A percentile compares a stretch with the other conserved stretches of the same genome.
These are phyloP conservation scores for Xylaria cubensis DNA, from an alignment of 495 filamentous ascomycete genomes.

Conservation along the genomic window DNA sequence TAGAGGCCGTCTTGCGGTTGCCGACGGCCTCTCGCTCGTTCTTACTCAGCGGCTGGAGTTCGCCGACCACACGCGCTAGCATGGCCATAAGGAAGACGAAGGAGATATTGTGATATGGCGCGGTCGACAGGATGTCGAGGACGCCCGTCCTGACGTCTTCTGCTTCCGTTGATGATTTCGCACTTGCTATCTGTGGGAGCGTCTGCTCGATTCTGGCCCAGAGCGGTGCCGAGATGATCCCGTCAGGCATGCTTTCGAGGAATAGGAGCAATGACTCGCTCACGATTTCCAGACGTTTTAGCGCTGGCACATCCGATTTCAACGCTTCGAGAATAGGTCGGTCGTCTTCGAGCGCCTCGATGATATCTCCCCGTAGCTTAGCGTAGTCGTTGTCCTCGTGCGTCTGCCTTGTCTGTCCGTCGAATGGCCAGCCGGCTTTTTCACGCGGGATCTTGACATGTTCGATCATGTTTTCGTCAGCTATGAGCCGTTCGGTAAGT, in stretches of 20 bases:
- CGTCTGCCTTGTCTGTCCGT: conserved; percentile 47
- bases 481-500: conserved; percentile 73
- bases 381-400: conserved; percentile 37
- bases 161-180: conserved; percentile 38
- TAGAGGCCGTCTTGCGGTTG: conserved; percentile 31
- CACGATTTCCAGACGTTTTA: conserved; percentile 73
- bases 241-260: conserved; percentile 73
- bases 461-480: conserved; percentile 83
- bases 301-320: conserved; percentile 60
- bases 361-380: conserved; percentile 48
- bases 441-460: conserved; percentile 63
- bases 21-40: conserved; percentile 40
- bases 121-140: conserved; percentile 72
- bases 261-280: conserved; percentile 73
- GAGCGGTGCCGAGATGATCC: conserved; percentile 69
- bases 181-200: conserved; percentile 50
- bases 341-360: conserved; percentile 76
- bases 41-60: conserved; percentile 54
- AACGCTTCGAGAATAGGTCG: conserved; percentile 63
- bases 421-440: conserved; percentile 78
- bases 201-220: conserved; percentile 75
- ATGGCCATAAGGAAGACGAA: conserved; percentile 87
- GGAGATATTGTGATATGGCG: conserved; percentile 80
- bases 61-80: conserved; percentile 58
- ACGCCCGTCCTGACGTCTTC: conserved; percentile 74